These are phyloP conservation scores for Ambrosia hybrid DNA, from an alignment of 140 eudicot genomes.

Conservation along the genomic window DNA sequence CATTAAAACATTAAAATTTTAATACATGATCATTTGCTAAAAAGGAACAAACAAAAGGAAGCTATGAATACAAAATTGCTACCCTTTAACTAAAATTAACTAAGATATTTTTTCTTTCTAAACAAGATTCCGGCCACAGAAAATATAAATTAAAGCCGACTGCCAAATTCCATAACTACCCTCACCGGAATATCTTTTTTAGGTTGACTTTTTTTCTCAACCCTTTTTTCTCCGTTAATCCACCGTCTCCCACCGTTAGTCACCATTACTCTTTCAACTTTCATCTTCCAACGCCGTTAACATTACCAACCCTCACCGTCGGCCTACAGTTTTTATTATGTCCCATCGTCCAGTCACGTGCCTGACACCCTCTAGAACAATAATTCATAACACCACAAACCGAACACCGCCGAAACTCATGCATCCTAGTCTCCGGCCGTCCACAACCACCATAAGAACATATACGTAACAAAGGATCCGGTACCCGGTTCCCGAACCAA, in stretches of 20 bases:
- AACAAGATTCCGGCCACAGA: slow-evolving; percentile 11
- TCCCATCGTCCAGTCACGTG: slow-evolving; percentile 86
- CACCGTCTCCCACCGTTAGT: too few species aligned
- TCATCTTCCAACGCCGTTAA: slow-evolving; percentile 27
- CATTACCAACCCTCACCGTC: slow-evolving; percentile 41
- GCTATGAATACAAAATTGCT: slow-evolving; percentile 36
- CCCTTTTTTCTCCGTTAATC: too few species aligned
- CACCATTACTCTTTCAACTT: background rate
- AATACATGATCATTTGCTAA: background rate
- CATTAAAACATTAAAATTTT: background rate
- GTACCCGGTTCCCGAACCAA: slow-evolving; percentile 51
- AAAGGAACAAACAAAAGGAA: slow-evolving; percentile 1
- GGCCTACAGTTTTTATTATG: slow-evolving; percentile 62
- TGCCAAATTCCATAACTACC: too few species aligned
- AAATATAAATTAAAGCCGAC: background rate
- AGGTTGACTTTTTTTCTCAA: background rate
- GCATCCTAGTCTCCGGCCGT: slow-evolving; percentile 75
- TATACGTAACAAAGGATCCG: slow-evolving; percentile 45
- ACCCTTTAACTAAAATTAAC: slow-evolving; percentile 7
- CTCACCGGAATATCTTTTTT: too few species aligned
- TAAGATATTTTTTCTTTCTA: background rate
- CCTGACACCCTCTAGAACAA: slow-evolving; percentile 92
- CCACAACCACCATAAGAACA: slow-evolving; percentile 75
- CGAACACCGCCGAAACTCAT: slow-evolving; percentile 85
- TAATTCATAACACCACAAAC: slow-evolving; percentile 78